Base-by-base conservation (phyloP, 345 rosid species). In the Clausena lansium region DNA sequence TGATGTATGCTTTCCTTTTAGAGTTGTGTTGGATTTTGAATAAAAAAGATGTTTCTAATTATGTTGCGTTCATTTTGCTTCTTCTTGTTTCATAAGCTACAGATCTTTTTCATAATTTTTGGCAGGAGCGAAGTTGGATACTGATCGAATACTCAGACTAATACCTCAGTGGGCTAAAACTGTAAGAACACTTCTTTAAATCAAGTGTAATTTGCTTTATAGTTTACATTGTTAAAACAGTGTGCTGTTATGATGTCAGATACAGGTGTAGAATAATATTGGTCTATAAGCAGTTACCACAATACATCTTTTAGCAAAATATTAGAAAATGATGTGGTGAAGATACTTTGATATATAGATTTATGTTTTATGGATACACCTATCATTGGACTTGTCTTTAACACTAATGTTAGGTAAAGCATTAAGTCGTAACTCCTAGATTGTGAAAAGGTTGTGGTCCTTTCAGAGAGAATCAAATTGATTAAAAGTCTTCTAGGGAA, bases 91-190 rank as follows among this genome's bases (percentile, higher is more conserved):
- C 67, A 7, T 74, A 71, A 58, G 66, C 68, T 65, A 58, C 45
- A 76, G 63, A 75, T 80, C 73, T 67, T 73, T 66, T 79, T 50
- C 50, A 38, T 67, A 70, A 54, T 63, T 61, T 76, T 79, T 85
- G 78, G 84, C 89, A 90, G 98, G 85, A 73, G 73, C 85, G 75
- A 87, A 87, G 75, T 83, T 87, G 70, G 92, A 86, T 67, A 78
- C 82, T 78, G 95, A 91, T 81, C 84, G 70, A 80, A 89, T 91
- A 80, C 84, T 91, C 75, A 87, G 73, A 81, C 78, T 95, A 86
- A 91, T 88, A 36, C 86, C 91, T 74, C 92, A 91, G 83, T 95
- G 98, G 98, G 89, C 88, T 76, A 84, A 81, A 86, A 89, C 78
- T 81, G 98, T 95, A 91, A 91, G 98, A 86, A 77, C 9, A 17